Conservation (phyloP, 306 rosid species). For the Rosa rugosa region DNA sequence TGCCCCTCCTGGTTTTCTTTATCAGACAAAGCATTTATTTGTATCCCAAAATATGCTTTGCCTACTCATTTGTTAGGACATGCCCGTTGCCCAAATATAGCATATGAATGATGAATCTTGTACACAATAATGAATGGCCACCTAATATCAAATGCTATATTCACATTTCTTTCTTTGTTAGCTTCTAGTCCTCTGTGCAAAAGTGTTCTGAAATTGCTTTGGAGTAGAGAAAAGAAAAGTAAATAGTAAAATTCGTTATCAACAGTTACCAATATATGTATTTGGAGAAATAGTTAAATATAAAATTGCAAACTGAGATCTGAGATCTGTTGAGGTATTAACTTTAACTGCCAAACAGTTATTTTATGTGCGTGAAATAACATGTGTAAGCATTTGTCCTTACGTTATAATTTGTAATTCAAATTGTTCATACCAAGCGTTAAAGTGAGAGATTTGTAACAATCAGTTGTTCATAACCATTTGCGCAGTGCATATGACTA, state of each 20-base stretch:
- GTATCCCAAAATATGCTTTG: not conserved
- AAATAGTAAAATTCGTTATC: not conserved
- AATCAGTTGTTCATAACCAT: not conserved
- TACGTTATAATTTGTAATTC: not conserved
- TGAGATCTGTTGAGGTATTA: not conserved
- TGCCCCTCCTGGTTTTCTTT: not conserved
- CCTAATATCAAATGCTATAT: not conserved
- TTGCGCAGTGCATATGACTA: not conserved
- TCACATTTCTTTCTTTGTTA: not conserved
- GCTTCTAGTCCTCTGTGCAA: not conserved
- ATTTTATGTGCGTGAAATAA: not conserved
- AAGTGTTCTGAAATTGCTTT: not conserved
- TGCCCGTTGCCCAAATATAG: slow-evolving; percentile 3
- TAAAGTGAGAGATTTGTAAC: not conserved
- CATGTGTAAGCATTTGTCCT: not conserved
- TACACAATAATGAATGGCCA: not conserved
- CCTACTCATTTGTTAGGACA: not conserved
- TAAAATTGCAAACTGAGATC: not conserved
- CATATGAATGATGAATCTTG: not conserved
- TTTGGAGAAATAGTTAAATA: not conserved
- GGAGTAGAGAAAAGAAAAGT: not conserved
- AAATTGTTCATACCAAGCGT: not conserved
- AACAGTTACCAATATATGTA: not conserved
- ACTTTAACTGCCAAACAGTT: not conserved
- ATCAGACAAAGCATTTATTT: not conserved